phyloP scores from a whole-genome alignment of 2,329 filamentous ascomycete species.

The Pleoardoris graminearum region DNA sequence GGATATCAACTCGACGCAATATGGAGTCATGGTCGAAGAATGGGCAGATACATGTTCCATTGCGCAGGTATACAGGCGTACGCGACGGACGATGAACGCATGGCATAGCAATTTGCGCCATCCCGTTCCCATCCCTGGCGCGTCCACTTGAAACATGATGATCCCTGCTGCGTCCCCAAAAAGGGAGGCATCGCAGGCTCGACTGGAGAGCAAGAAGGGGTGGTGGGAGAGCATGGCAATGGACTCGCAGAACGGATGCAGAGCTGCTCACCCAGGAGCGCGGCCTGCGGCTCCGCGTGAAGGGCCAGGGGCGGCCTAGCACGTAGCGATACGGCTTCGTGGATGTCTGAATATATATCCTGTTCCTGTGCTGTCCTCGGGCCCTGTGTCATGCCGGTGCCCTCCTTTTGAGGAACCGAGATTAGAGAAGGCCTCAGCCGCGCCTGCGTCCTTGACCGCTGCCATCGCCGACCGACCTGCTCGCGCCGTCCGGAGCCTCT shows the following conservation, averaged over 20 bases:
- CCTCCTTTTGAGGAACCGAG: constrained; percentile 20
- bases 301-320: neutral
- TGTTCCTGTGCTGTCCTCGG: constrained; percentile 4
- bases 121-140: neutral
- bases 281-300: neutral
- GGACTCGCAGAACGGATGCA: constrained; percentile 1
- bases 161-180: neutral
- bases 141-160: neutral
- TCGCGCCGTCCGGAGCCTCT: neutral
- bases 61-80: neutral
- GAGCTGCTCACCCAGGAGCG: constrained; percentile 1
- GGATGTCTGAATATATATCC: constrained; percentile 4
- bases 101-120: constrained; percentile 7
- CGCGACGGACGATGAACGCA: constrained; percentile 3
- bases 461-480: neutral
- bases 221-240: constrained; percentile 3
- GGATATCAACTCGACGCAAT: no score
- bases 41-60: no score
- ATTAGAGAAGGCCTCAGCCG: constrained; percentile 27
- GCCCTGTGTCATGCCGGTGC: constrained; percentile 17
- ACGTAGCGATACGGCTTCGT: neutral
- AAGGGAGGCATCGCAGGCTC: constrained; percentile 1
- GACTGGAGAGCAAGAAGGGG: neutral
- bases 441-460: constrained; percentile 30
- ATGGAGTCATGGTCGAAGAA: no score